Evolutionary conservation across 2,329 filamentous ascomycete genomes (phyloP).

Genomic region (Fusarium papillatum): DNA sequence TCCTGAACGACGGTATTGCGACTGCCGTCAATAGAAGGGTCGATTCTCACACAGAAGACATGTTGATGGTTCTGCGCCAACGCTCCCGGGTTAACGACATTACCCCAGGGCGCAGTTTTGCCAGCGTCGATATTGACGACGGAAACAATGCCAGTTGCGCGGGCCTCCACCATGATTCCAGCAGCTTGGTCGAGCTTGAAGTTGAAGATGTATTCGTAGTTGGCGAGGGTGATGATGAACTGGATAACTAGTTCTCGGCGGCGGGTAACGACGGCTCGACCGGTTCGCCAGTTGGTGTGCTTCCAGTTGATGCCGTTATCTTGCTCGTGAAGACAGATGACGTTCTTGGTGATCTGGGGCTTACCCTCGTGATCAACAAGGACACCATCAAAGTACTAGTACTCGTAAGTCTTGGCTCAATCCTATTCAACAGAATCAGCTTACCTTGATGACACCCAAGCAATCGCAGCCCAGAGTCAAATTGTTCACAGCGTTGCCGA

Average conservation of each 20-base stretch:
- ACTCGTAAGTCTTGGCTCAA: neutral
- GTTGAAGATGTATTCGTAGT: constrained; percentile 75
- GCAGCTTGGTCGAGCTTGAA: constrained; percentile 73
- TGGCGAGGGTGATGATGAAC: constrained; percentile 77
- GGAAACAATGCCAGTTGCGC: constrained; percentile 76
- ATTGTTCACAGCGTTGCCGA: constrained; percentile 77
- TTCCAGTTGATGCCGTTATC: constrained; percentile 81
- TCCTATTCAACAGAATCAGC: rapidly evolving
- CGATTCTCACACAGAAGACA: constrained; percentile 75
- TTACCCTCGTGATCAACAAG: constrained; percentile 46
- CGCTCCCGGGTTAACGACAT: constrained; percentile 73
- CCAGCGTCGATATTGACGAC: constrained; percentile 71
- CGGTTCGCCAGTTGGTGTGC: constrained; percentile 77
- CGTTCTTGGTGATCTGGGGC: constrained; percentile 62
- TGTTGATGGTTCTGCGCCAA: constrained; percentile 80
- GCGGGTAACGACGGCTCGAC: constrained; percentile 70
- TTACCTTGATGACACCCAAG: constrained; percentile 69
- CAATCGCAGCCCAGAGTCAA: constrained; percentile 77
- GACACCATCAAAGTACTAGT: constrained; percentile 52
- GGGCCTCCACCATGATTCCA: constrained; percentile 71
- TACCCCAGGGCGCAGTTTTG: constrained; percentile 68
- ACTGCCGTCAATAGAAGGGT: constrained; percentile 74
- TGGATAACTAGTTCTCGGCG: constrained; percentile 75
- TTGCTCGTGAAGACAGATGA: constrained; percentile 78
- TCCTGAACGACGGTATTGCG: constrained; percentile 65